phyloP scores from a whole-genome alignment of 176 grass and related monocot genomes.

The Rhipidocladum racemiflorum region DNA sequence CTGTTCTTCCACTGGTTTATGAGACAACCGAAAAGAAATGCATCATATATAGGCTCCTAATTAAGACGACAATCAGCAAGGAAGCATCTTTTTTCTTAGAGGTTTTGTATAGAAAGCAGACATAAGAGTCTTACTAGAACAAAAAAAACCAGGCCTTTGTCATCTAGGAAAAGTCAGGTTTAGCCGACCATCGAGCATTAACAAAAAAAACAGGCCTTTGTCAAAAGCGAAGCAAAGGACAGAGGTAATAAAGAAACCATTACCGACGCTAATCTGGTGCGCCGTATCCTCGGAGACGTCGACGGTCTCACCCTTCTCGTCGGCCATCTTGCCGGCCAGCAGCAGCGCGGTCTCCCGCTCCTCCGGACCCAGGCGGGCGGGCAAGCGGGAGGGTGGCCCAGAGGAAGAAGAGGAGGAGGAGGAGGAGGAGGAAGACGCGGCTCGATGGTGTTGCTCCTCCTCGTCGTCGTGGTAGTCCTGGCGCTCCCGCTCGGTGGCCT shows the following conservation, averaged over 20 bases:
- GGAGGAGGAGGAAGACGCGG: neutral
- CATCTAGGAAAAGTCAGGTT: neutral
- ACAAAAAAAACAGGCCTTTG: no score
- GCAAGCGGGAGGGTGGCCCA: slow-evolving; percentile 7
- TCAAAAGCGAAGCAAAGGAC: no score
- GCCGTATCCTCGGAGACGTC: slow-evolving; percentile 41
- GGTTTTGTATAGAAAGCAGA: no score
- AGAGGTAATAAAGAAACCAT: neutral
- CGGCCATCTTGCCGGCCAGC: slow-evolving; percentile 25
- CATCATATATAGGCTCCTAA: neutral
- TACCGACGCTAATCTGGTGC: slow-evolving; percentile 58
- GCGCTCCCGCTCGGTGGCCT: slow-evolving; percentile 9
- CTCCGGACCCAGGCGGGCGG: neutral
- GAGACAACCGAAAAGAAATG: neutral
- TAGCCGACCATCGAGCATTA: neutral
- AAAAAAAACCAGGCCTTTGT: neutral
- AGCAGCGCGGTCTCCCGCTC: neutral
- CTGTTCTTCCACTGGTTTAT: neutral
- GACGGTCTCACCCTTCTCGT: slow-evolving; percentile 21
- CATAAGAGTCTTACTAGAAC: no score
- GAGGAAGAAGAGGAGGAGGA: neutral
- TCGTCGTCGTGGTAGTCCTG: neutral
- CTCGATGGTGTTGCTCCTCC: neutral
- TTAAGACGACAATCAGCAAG: neutral
- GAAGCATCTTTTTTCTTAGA: neutral